Evolutionary conservation across 352 stramenopile genomes (phyloP), one percentile per base, ranked within the genome.

Genomic region (Globisporangium camurandrum): DNA sequence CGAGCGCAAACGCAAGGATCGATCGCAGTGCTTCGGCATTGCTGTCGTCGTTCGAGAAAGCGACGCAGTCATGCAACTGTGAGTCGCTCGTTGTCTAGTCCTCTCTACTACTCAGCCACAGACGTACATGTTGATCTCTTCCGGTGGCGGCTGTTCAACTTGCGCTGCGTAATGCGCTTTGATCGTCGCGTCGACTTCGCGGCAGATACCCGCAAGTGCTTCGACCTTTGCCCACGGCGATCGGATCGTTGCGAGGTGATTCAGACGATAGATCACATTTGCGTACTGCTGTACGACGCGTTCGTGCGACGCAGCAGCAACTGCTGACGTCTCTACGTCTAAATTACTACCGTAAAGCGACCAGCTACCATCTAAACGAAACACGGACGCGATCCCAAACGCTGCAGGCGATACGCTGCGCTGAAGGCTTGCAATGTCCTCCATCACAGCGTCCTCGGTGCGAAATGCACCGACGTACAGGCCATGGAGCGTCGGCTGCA

Each of bases 401-500:
- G 55, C 61, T 14, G 59, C 61, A 2, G 70, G 68, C 17, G 47
- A 42, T 24, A 59, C 61, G 14, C 48, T 51, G 8, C 66, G 52
- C 30, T 69, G 34, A n/a, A 65, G 31, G 36, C 65, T 45, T 9
- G 66, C 56, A 20, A 74, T 37, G 20, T 66, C 51, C 5, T 61
- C 45, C 33, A 88, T 26, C 12, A 76, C 61, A 3, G 49, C 33
- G 39, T 86, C 77, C 51, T 88, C 74, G 9, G 34, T 31, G 8
- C 65, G 59, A 46, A 88, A 86, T 2, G 72, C 64, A 4, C 62
- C 57, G 10, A 72, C 67, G 26, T 82, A 79, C 45, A 86, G 49
- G 0, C 59, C 64, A 36, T 88, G 77, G 11, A 88, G 54, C 31
- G 62, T 74, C 38, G 70, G 74, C 48, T 88, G 74, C 4, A 88